Evolutionary conservation across 106 monocot species (phyloP).

Genomic region (Platanthera zijinensis): DNA sequence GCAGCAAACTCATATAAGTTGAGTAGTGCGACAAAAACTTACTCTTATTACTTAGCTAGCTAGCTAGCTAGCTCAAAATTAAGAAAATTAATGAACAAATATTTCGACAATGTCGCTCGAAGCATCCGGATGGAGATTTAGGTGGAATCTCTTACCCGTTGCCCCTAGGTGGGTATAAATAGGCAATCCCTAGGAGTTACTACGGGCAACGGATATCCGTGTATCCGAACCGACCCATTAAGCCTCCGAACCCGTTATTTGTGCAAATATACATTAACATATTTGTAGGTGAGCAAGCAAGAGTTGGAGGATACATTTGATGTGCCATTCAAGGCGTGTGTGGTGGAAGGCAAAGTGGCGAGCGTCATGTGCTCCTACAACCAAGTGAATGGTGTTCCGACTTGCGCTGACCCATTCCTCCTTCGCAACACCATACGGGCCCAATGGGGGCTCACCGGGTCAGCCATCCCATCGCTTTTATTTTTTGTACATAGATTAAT

Average conservation of each 20-base stretch:
- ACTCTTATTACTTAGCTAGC: too few species aligned
- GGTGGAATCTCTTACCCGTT: too few species aligned
- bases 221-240: too few species aligned
- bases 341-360: conserved; percentile 33
- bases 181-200: too few species aligned
- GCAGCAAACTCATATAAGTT: too few species aligned
- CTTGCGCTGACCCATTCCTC: conserved; percentile 35
- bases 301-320: conserved; percentile 51
- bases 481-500: not conserved
- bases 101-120: too few species aligned
- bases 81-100: not conserved
- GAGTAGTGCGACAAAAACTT: too few species aligned
- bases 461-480: not conserved
- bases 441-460: conserved; percentile 50
- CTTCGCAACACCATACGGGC: conserved; percentile 21
- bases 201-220: too few species aligned
- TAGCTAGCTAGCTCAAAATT: not conserved
- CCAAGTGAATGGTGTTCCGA: conserved; percentile 45
- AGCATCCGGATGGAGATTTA: too few species aligned
- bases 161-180: too few species aligned
- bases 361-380: conserved; percentile 70
- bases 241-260: too few species aligned
- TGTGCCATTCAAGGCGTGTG: conserved; percentile 38
- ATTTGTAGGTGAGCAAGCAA: conserved; percentile 25
- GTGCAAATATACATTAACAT: too few species aligned